phyloP scores from a whole-genome alignment of 768 basidiomycete species.

The Russula ochroleuca region DNA sequence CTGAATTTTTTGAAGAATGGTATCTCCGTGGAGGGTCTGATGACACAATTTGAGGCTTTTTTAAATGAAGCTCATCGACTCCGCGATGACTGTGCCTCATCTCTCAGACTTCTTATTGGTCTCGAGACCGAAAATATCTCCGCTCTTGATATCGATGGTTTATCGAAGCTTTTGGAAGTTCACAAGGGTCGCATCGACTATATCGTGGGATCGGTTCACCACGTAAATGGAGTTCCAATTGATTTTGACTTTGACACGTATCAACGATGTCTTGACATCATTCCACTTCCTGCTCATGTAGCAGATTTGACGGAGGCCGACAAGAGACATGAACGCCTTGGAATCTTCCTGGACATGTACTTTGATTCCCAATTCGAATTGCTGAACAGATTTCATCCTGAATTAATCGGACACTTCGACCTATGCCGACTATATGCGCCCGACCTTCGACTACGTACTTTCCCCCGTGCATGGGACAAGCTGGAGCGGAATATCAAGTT shows the following conservation, averaged over 20 bases:
- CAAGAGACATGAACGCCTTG: conserved; percentile 36
- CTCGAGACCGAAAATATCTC: conserved; percentile 92
- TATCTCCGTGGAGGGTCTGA: conserved; percentile 49
- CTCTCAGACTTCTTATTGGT: conserved; percentile 78
- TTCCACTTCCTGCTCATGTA: conserved; percentile 30
- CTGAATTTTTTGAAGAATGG: conserved; percentile 45
- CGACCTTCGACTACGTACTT: conserved; percentile 48
- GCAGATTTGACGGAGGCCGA: conserved; percentile 32
- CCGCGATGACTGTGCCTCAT: conserved; percentile 53
- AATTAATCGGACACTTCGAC: conserved; percentile 91
- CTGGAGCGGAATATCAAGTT: conserved; percentile 70
- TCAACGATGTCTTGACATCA: conserved; percentile 51
- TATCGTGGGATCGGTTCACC: conserved; percentile 90
- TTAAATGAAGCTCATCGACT: conserved; percentile 76
- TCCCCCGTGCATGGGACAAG: conserved; percentile 56
- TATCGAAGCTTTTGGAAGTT: conserved; percentile 49
- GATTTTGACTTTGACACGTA: conserved; percentile 83
- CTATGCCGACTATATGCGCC: conserved; percentile 86
- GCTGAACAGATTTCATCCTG: conserved; percentile 67
- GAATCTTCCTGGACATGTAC: conserved; percentile 58
- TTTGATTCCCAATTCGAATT: conserved; percentile 83
- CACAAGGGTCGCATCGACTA: conserved; percentile 65
- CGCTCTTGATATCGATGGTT: conserved; percentile 52
- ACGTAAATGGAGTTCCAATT: conserved; percentile 82
- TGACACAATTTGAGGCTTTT: conserved; percentile 66